These are phyloP conservation scores for Posidonia australis DNA, from an alignment of 106 monocot genomes.

Conservation along the genomic window DNA sequence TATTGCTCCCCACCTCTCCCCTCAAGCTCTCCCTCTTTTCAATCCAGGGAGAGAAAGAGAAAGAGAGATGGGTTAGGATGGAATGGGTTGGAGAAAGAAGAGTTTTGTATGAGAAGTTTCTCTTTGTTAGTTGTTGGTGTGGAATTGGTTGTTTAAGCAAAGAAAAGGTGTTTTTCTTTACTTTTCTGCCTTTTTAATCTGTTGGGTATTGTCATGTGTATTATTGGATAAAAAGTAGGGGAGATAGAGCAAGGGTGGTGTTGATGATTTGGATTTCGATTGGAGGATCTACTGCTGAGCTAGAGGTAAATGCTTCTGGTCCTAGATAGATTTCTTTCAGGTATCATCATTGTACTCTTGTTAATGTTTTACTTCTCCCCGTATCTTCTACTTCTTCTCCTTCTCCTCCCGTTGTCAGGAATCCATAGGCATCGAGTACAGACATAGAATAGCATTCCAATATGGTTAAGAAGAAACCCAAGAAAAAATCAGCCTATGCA, in stretches of 20 bases:
- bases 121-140: no score
- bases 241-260: neutral
- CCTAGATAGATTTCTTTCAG: neutral
- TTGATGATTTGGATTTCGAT: no score
- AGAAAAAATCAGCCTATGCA: neutral
- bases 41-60: neutral
- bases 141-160: no score
- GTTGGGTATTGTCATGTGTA: neutral
- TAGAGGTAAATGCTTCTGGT: neutral
- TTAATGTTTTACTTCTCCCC: no score
- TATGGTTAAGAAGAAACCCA: constrained; percentile 7
- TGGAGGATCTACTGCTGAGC: no score
- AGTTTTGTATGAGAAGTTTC: no score
- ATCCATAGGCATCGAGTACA: neutral
- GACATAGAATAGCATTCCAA: neutral
- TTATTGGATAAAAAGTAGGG: neutral
- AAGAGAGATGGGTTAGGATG: no score
- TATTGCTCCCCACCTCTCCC: neutral
- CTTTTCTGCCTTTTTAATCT: neutral
- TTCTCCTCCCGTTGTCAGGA: neutral
- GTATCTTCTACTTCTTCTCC: neutral
- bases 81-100: no score
- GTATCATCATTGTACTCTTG: neutral
- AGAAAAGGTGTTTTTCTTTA: neutral
- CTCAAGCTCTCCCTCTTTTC: constrained; percentile 1